Conservation (phyloP, 2,329 filamentous ascomycete genomes). For the Cladophialophora immunda region DNA sequence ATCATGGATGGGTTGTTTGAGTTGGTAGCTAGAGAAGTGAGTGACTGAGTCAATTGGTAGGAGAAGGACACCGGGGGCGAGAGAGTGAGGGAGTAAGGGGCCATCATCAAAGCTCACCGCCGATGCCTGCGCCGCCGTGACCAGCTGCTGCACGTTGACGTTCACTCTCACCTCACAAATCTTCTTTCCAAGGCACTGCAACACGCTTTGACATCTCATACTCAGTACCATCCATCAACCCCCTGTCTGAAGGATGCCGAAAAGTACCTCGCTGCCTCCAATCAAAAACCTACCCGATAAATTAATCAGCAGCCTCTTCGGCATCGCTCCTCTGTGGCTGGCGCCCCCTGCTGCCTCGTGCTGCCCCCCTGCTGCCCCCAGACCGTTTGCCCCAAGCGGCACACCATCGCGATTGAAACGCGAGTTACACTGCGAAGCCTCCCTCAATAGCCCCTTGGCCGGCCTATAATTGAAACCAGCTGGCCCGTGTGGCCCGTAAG, state of each 20-base stretch:
- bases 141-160: too few species aligned
- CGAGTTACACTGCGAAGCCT: not conserved
- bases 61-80: not conserved
- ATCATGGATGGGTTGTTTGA: not conserved
- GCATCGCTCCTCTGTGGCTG: not conserved
- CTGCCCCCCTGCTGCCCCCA: not conserved
- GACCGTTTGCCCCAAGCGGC: not conserved
- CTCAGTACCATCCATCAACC: not conserved
- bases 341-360: not conserved
- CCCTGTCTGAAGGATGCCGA: not conserved
- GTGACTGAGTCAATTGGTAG: not conserved
- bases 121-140: not conserved
- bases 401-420: not conserved
- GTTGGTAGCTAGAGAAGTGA: not conserved
- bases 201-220: not conserved
- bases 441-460: not conserved
- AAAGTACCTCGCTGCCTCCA: not conserved
- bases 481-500: slow-evolving; percentile 1
- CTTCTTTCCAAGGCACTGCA: not conserved
- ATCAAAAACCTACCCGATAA: not conserved
- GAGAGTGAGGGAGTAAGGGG: too few species aligned
- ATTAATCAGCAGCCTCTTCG: not conserved
- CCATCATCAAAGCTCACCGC: not conserved
- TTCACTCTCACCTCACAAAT: not conserved
- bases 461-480: not conserved